Evolutionary conservation across 495 filamentous ascomycete genomes (phyloP).

Genomic region (Melanomma pulvis-pyrius): DNA sequence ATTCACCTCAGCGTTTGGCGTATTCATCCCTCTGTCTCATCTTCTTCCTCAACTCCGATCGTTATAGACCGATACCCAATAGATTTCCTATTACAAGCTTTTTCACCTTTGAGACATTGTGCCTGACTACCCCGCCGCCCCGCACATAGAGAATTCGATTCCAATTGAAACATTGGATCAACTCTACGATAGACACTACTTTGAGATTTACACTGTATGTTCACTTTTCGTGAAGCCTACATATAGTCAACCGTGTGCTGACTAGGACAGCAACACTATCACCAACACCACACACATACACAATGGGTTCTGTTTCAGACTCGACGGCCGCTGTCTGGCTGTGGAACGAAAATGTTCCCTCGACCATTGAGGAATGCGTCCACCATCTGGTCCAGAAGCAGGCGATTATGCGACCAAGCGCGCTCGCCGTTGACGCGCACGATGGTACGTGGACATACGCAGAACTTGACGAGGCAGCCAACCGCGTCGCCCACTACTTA

Average conservation of each 20-base stretch:
- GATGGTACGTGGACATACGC: slow-evolving; percentile 42
- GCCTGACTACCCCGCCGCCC: slow-evolving; percentile 4
- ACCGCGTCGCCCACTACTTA: slow-evolving; percentile 43
- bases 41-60: neutral
- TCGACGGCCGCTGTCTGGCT: slow-evolving; percentile 27
- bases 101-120: slow-evolving; percentile 8
- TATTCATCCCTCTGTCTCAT: neutral
- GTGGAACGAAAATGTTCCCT: slow-evolving; percentile 24
- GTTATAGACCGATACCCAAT: slow-evolving; percentile 10
- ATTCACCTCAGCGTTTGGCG: slow-evolving; percentile 3
- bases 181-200: slow-evolving; percentile 2
- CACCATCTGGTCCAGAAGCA: slow-evolving; percentile 49
- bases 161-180: neutral
- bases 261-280: neutral
- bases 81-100: neutral
- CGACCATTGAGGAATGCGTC: slow-evolving; percentile 52
- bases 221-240: neutral
- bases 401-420: slow-evolving; percentile 5
- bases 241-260: neutral
- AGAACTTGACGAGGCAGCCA: slow-evolving; percentile 42
- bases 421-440: slow-evolving; percentile 36
- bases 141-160: neutral
- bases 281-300: neutral
- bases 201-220: slow-evolving; percentile 4
- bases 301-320: slow-evolving; percentile 20